Conservation (phyloP, 2,329 filamentous ascomycete genomes). For the Diaporthe citri region DNA sequence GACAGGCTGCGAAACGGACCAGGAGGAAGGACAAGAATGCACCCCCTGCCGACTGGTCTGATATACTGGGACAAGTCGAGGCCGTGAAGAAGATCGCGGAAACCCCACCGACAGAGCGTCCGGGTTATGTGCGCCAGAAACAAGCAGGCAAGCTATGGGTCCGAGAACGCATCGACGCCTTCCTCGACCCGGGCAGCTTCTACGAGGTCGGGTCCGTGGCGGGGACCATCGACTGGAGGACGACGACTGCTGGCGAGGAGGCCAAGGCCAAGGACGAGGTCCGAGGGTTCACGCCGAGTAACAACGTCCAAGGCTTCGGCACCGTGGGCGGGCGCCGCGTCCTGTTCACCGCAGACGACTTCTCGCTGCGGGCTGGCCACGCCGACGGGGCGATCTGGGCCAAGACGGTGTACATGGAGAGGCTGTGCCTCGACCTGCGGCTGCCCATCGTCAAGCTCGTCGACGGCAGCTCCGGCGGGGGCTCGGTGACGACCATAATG, state of each 20-base stretch:
- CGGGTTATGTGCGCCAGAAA: constrained; percentile 73
- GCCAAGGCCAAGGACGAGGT: constrained; percentile 64
- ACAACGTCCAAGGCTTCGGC: constrained; percentile 73
- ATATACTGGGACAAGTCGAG: constrained; percentile 69
- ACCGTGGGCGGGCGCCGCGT: constrained; percentile 65
- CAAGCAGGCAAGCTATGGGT: constrained; percentile 76
- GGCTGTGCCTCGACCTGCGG: constrained; percentile 67
- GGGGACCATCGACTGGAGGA: constrained; percentile 70
- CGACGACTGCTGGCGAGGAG: constrained; percentile 55
- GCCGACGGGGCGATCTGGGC: constrained; percentile 70
- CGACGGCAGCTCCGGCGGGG: constrained; percentile 73
- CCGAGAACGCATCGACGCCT: constrained; percentile 68
- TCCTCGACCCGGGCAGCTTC: constrained; percentile 69
- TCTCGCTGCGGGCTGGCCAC: constrained; percentile 72
- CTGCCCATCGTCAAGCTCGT: constrained; percentile 74
- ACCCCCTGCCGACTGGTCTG: constrained; percentile 71
- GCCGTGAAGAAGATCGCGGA: constrained; percentile 64
- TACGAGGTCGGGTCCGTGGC: constrained; percentile 71
- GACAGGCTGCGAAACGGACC: constrained; percentile 43
- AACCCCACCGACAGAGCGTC: constrained; percentile 65
- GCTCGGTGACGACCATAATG: constrained; percentile 70
- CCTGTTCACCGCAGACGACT: constrained; percentile 74
- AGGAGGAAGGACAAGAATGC: constrained; percentile 52
- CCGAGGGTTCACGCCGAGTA: constrained; percentile 66
- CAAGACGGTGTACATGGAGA: constrained; percentile 73